Evolutionary conservation across 345 rosid genomes (phyloP), one percentile per base, ranked within the genome.

Genomic region (Linum trigynum): DNA sequence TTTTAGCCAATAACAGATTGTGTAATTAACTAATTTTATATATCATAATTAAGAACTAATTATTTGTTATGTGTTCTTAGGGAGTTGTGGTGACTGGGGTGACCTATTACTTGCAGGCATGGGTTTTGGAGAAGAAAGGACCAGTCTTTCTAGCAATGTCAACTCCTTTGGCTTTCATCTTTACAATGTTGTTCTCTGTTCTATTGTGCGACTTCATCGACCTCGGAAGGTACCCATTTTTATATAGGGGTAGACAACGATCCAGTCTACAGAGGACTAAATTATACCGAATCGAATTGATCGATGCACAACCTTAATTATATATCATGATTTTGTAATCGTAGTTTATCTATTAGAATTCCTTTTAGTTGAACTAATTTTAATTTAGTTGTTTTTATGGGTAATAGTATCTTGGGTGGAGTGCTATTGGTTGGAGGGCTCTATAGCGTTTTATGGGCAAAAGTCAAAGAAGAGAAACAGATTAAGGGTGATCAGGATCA

Each of bases 71-170:
- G 45, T 41, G 9, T 41, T 41, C 9, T 4, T 80, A 92, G 98
- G 98, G 98, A 57, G 69, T 92, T 63, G 79, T 85, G 71, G 98
- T 92, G 72, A 92, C 97, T 2, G 97, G 96, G 0, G 71, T 88
- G 35, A 79, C 98, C 32, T 88, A 78, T 73, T 92, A 90, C 75
- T 63, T 92, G n/a, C 98, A 92, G 78, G 77, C 98, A 43, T 92
- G 95, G 97, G 79, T 92, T 43, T 78, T 92, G 62, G 98, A 90
- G 79, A 88, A 82, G 75, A 86, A 79, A 56, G 98, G 98, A 43
- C 96, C 98, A 43, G 97, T 92, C 4, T 88, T 88, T 73, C 71
- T 90, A 68, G 89, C 97, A 66, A 90, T 86, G 94, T 84, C 94
- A 11, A 90, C 91, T 6, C 98, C 98, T 5, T 67, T 92, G 65